These are phyloP conservation scores for Vitis rupestris DNA, from an alignment of 164 flowering plant genomes.

Conservation along the genomic window DNA sequence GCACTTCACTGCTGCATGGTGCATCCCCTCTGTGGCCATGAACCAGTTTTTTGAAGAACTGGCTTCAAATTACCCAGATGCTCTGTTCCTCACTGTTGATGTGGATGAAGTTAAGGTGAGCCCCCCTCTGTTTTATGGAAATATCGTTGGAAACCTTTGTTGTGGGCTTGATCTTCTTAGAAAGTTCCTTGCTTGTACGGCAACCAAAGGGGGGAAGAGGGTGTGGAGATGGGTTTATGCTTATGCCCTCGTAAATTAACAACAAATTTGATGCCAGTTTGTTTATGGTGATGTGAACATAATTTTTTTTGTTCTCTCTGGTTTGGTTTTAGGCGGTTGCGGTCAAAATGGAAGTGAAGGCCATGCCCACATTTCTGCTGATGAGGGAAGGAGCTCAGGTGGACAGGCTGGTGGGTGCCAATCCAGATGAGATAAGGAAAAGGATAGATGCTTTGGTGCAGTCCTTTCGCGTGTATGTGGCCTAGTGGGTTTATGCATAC, in stretches of 20 bases:
- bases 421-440: constrained; percentile 73
- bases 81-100: constrained; percentile 60
- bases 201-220: too few species aligned
- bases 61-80: constrained; percentile 48
- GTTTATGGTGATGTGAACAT: background rate
- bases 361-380: constrained; percentile 79
- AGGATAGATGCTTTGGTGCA: constrained; percentile 48
- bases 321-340: constrained; percentile 52
- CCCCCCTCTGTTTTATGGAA: background rate
- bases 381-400: constrained; percentile 49
- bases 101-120: constrained; percentile 74
- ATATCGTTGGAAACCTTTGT: background rate
- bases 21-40: constrained; percentile 77
- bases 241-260: too few species aligned
- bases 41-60: constrained; percentile 51
- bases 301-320: background rate
- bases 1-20: constrained; percentile 79
- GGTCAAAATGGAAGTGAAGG: constrained; percentile 54
- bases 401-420: constrained; percentile 77
- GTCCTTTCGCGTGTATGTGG: constrained; percentile 30
- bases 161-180: too few species aligned
- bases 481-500: constrained; percentile 18
- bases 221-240: too few species aligned
- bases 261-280: background rate
- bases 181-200: too few species aligned